A percentile compares a stretch with the other conserved stretches of the same genome.
Evolutionary conservation across 768 basidiomycete species (phyloP).

Genomic region (Clitopilus passeckerianus): DNA sequence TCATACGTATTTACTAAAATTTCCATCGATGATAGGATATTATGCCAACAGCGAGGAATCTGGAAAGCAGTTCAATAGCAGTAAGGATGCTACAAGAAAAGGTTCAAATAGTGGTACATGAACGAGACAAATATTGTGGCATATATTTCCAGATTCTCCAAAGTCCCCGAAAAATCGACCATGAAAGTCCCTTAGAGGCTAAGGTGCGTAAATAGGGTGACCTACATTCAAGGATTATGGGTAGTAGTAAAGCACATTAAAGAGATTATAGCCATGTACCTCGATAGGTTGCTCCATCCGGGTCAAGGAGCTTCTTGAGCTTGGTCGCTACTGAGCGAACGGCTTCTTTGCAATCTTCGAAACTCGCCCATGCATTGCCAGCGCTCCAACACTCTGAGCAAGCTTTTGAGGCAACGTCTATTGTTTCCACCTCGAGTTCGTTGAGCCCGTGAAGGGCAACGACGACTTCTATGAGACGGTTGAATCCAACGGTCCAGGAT

Average conservation of each 20-base stretch:
- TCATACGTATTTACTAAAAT: neutral
- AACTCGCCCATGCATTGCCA: constrained; percentile 61
- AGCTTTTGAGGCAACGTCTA: constrained; percentile 62
- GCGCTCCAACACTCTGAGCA: constrained; percentile 83
- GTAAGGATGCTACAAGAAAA: neutral
- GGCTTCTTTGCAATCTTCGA: constrained; percentile 59
- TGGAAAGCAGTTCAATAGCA: neutral
- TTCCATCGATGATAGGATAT: neutral
- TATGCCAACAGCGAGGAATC: neutral
- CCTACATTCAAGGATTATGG: constrained; percentile 18
- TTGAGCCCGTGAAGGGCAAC: constrained; percentile 61
- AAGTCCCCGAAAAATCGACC: neutral
- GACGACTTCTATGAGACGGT: constrained; percentile 65
- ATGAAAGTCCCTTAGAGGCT: constrained; percentile 4
- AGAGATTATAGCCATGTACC: constrained; percentile 18
- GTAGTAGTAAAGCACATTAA: neutral
- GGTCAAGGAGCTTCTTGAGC: constrained; percentile 53
- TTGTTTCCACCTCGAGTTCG: constrained; percentile 73
- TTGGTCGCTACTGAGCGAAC: constrained; percentile 58
- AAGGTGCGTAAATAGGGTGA: constrained; percentile 33
- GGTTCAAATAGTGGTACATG: neutral
- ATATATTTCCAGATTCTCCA: neutral
- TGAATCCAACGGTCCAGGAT: constrained; percentile 67
- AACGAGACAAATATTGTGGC: neutral
- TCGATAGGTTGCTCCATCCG: constrained; percentile 46